These are phyloP conservation scores for Lactarius evosmus DNA, from an alignment of 768 basidiomycete species.

Conservation along the genomic window DNA sequence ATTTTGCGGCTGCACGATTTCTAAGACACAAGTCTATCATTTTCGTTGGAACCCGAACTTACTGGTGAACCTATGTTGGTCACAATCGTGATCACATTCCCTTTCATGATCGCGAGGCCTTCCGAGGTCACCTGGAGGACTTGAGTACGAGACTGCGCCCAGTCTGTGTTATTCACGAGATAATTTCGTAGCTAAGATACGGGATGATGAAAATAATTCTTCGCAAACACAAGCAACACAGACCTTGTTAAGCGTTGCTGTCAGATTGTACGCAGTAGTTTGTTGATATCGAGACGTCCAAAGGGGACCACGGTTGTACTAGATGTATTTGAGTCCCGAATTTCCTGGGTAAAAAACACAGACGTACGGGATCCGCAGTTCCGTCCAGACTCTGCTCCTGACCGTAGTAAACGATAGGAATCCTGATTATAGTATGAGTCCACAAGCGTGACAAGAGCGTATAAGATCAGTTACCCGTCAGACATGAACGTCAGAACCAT, in stretches of 20 bases:
- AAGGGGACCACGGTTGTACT: conserved; percentile 74
- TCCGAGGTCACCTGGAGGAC: conserved; percentile 49
- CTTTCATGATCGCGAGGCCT: conserved; percentile 65
- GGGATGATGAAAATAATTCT: conserved; percentile 1
- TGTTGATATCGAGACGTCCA: conserved; percentile 67
- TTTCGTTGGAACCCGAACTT: conserved; percentile 26
- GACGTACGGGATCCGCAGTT: conserved; percentile 57
- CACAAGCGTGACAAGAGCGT: not conserved
- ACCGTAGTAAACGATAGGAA: conserved; percentile 79
- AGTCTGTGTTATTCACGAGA: conserved; percentile 49
- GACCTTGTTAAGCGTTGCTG: conserved; percentile 59
- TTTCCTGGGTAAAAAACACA: conserved; percentile 7
- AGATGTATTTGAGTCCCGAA: conserved; percentile 10
- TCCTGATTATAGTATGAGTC: conserved; percentile 35
- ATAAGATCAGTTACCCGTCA: conserved; percentile 47
- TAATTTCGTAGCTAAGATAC: conserved; percentile 56
- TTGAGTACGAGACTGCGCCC: conserved; percentile 50
- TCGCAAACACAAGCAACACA: not conserved
- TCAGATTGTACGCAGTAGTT: conserved; percentile 55
- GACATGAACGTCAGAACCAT: conserved; percentile 73
- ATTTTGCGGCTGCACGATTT: conserved; percentile 48
- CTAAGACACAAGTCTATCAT: not conserved
- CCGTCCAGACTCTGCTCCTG: conserved; percentile 74
- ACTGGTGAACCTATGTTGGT: conserved; percentile 78
- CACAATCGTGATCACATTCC: conserved; percentile 54